Conservation (phyloP, 1,284 basidiomycete species). For the Mrakiaceae sp. region DNA sequence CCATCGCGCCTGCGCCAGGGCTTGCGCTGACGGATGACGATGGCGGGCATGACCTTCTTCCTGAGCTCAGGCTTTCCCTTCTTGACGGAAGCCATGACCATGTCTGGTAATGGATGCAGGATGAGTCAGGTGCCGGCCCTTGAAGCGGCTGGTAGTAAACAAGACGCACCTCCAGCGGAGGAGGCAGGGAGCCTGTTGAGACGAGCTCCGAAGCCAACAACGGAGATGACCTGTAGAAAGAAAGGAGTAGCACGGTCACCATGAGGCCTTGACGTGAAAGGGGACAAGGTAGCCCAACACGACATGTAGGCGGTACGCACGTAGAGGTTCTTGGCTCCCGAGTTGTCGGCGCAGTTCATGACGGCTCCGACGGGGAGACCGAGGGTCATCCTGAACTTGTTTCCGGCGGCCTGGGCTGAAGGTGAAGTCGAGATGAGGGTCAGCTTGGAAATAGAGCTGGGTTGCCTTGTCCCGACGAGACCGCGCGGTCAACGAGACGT, state of each 20-base stretch:
- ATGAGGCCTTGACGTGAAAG: not conserved
- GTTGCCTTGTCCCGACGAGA: not conserved
- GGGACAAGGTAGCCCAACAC: too few species aligned
- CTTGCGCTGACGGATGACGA: slow-evolving; percentile 96
- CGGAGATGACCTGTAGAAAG: slow-evolving; percentile 39
- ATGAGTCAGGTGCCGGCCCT: not conserved
- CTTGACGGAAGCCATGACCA: slow-evolving; percentile 98
- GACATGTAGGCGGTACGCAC: slow-evolving; percentile 23
- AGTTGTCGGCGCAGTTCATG: slow-evolving; percentile 99
- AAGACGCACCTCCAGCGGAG: slow-evolving; percentile 46
- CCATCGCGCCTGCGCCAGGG: slow-evolving; percentile 96
- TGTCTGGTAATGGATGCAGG: slow-evolving; percentile 47
- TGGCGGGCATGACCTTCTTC: slow-evolving; percentile 99
- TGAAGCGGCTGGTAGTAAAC: too few species aligned
- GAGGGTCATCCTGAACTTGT: slow-evolving; percentile 94
- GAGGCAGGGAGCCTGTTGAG: slow-evolving; percentile 97
- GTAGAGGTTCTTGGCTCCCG: slow-evolving; percentile 91
- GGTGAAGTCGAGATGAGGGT: not conserved
- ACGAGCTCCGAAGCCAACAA: slow-evolving; percentile 76
- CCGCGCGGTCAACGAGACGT: too few species aligned
- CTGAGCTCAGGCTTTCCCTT: slow-evolving; percentile 99
- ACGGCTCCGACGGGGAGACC: slow-evolving; percentile 96
- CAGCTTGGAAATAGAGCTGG: not conserved
- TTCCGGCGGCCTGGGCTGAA: slow-evolving; percentile 52
- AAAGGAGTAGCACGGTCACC: not conserved